Conservation (phyloP, 2,329 filamentous ascomycete species). For the Cladosporium velox region DNA sequence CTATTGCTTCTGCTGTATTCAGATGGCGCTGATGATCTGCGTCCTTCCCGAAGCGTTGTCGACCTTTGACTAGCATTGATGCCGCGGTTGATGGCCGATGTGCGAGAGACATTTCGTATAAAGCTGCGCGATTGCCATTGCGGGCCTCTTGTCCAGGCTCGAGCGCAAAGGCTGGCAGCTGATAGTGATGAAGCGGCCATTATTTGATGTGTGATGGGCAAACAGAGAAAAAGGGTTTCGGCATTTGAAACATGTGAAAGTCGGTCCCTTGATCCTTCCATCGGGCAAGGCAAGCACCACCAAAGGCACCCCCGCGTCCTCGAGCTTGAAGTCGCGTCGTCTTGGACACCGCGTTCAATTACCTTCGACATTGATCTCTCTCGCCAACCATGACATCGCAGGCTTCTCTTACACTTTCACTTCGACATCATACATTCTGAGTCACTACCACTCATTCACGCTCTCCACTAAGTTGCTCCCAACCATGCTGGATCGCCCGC, state of each 20-base stretch:
- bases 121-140: conserved; percentile 10
- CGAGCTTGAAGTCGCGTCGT: background rate
- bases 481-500: background rate
- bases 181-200: conserved; percentile 6
- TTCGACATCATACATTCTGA: background rate
- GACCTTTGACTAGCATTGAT: conserved; percentile 39
- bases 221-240: conserved; percentile 5
- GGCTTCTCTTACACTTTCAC: background rate
- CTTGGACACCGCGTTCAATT: background rate
- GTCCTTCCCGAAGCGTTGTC: background rate
- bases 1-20: background rate
- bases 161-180: background rate
- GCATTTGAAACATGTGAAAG: conserved; percentile 18
- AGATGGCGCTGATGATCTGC: background rate
- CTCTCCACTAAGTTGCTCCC: background rate
- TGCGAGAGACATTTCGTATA: conserved; percentile 53
- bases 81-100: conserved; percentile 69
- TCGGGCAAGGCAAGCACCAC: background rate
- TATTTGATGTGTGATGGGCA: background rate
- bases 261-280: background rate
- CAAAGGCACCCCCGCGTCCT: background rate
- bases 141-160: background rate
- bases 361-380: background rate
- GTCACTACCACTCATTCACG: background rate
- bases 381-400: background rate